Percentiles rank a stretch among this genome's conserved stretches.
These are phyloP conservation scores for Lichina pygmaea DNA, from an alignment of 495 filamentous ascomycete genomes.

Conservation along the genomic window DNA sequence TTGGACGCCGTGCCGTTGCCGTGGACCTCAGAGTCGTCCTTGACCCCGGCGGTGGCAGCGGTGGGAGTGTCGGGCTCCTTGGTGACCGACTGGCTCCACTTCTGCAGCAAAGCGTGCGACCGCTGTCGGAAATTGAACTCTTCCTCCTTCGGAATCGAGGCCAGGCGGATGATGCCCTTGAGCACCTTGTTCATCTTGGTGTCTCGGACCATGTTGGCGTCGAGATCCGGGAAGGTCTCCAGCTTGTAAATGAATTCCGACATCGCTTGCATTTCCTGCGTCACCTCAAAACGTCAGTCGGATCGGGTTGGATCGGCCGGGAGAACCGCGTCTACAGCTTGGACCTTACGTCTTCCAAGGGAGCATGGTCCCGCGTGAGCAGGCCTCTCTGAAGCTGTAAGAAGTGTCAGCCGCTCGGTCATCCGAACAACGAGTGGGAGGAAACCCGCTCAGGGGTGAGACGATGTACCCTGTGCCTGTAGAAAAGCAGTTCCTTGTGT, in stretches of 20 bases:
- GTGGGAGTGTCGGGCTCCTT: conserved; percentile 15
- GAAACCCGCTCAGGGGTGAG: neutral
- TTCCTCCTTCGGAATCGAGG: conserved; percentile 56
- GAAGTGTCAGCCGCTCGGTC: too few species aligned
- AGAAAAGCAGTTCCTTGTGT: conserved; percentile 45
- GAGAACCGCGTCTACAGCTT: conserved; percentile 29
- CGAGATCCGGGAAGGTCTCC: conserved; percentile 51
- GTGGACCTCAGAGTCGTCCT: conserved; percentile 7
- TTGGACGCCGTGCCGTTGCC: conserved; percentile 2
- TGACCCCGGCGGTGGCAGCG: conserved; percentile 17
- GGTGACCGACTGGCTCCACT: conserved; percentile 61
- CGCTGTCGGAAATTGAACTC: conserved; percentile 65
- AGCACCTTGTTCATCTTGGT: conserved; percentile 93
- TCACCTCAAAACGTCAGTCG: neutral
- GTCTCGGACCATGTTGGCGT: conserved; percentile 53
- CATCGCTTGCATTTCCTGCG: conserved; percentile 21
- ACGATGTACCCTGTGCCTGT: conserved; percentile 30
- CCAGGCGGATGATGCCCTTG: conserved; percentile 65
- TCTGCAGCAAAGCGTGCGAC: conserved; percentile 41
- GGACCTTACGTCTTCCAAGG: conserved; percentile 37
- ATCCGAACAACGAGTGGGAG: too few species aligned
- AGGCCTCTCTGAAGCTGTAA: conserved; percentile 62
- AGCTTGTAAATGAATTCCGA: conserved; percentile 53
- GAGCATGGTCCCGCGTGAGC: conserved; percentile 49
- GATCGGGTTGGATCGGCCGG: neutral